A percentile compares a stretch with the other conserved stretches of the same genome.
Conservation (phyloP, 2,329 filamentous ascomycete genomes). For the Colletotrichum siamense region DNA sequence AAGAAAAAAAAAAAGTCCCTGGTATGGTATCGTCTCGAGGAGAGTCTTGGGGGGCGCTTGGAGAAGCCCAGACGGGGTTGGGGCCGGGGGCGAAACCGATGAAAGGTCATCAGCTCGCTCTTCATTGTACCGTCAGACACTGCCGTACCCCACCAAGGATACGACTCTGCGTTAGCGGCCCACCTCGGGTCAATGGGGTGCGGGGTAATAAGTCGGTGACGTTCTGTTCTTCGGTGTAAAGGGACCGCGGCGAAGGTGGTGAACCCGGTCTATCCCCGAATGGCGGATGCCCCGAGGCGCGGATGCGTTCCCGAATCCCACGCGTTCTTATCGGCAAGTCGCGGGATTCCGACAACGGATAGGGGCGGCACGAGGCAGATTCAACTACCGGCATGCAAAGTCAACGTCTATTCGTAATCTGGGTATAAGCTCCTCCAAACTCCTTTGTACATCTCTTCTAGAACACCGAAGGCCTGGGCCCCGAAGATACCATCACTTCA, state of each 20-base stretch:
- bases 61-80: slow-evolving; percentile 1
- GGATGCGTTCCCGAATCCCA: not conserved
- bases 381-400: not conserved
- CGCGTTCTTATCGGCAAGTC: not conserved
- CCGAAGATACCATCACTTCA: slow-evolving; percentile 20
- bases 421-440: not conserved
- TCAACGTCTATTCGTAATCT: not conserved
- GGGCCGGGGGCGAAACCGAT: slow-evolving; percentile 1
- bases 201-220: slow-evolving; percentile 20
- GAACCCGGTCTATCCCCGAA: not conserved
- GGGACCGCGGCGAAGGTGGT: not conserved
- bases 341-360: not conserved
- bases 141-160: slow-evolving; percentile 11
- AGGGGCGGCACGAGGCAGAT: not conserved
- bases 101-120: slow-evolving; percentile 24
- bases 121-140: slow-evolving; percentile 21
- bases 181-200: slow-evolving; percentile 23
- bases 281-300: not conserved
- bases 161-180: not conserved
- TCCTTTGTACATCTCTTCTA: not conserved
- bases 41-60: not conserved
- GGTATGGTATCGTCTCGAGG: slow-evolving; percentile 6
- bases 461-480: slow-evolving; percentile 3
- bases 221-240: slow-evolving; percentile 9
- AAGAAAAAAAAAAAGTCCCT: not conserved